These are phyloP conservation scores for Linum tenue DNA, from an alignment of 345 rosid genomes.

Conservation along the genomic window DNA sequence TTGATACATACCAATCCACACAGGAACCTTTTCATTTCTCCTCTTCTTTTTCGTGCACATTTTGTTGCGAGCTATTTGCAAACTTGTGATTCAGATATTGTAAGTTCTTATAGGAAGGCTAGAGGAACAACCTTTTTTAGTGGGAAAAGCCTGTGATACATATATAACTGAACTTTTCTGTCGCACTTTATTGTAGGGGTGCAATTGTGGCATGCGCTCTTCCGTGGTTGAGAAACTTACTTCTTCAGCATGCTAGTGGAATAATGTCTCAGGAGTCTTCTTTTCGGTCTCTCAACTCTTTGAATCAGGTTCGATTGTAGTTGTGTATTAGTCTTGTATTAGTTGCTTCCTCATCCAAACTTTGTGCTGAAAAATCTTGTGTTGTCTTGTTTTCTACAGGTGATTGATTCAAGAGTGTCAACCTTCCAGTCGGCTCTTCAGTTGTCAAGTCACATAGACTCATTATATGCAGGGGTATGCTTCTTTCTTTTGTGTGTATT, in stretches of 20 bases:
- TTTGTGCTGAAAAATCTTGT: neutral
- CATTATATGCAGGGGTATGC: slow-evolving; percentile 41
- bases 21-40: neutral
- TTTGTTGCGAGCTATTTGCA: too few species aligned
- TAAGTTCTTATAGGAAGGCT: neutral
- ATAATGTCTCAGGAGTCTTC: slow-evolving; percentile 85
- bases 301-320: slow-evolving; percentile 55
- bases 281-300: slow-evolving; percentile 52
- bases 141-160: neutral
- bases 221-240: slow-evolving; percentile 79
- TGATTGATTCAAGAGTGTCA: slow-evolving; percentile 68
- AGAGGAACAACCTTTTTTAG: neutral
- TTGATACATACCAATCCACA: neutral
- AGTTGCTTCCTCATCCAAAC: neutral
- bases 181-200: slow-evolving; percentile 43
- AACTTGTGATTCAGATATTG: neutral
- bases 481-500: neutral
- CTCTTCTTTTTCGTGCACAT: neutral
- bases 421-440: slow-evolving; percentile 60
- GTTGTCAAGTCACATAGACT: slow-evolving; percentile 62
- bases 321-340: neutral
- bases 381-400: slow-evolving; percentile 35
- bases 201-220: slow-evolving; percentile 75
- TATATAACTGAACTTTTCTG: neutral
- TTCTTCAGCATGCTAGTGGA: slow-evolving; percentile 77